Percentiles rank a stretch among this genome's conserved stretches.
phyloP scores from a whole-genome alignment of 441 rosid species.

The Brassica hybrid region DNA sequence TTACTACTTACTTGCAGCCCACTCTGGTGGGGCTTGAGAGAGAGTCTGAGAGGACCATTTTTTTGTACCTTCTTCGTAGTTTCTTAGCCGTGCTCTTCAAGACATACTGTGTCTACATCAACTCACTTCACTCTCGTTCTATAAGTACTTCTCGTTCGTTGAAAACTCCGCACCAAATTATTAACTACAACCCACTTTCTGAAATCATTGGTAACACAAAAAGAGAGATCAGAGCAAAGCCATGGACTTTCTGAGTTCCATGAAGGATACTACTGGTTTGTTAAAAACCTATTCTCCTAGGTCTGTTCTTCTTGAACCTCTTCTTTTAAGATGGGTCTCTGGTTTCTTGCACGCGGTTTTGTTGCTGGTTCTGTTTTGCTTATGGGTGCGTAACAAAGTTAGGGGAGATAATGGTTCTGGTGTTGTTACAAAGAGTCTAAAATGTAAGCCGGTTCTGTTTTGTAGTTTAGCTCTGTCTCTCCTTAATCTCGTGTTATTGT shows the following conservation, averaged over 20 bases:
- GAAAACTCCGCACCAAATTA: neutral
- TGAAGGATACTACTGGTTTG: constrained; percentile 24
- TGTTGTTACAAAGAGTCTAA: constrained; percentile 39
- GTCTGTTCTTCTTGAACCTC: constrained; percentile 55
- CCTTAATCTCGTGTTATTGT: constrained; percentile 54
- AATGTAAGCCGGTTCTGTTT: constrained; percentile 53
- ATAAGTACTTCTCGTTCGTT: constrained; percentile 14
- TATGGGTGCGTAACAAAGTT: constrained; percentile 50
- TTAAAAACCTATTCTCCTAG: constrained; percentile 28
- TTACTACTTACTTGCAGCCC: neutral
- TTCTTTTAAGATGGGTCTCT: constrained; percentile 59
- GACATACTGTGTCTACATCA: constrained; percentile 17
- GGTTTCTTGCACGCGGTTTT: constrained; percentile 61
- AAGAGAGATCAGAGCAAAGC: constrained; percentile 4
- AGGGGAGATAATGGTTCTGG: constrained; percentile 9
- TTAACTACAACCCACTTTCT: neutral
- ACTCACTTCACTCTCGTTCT: constrained; percentile 3
- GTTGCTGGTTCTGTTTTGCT: constrained; percentile 53
- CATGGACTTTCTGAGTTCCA: constrained; percentile 40
- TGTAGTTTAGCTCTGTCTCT: constrained; percentile 61
- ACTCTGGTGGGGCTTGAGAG: constrained; percentile 33
- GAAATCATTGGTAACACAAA: constrained; percentile 1
- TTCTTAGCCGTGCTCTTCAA: constrained; percentile 38
- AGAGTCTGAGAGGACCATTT: constrained; percentile 19
- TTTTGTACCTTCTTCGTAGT: constrained; percentile 8